Base-by-base conservation (phyloP, 2,329 filamentous ascomycete species). In the Pezicula radicicola region DNA sequence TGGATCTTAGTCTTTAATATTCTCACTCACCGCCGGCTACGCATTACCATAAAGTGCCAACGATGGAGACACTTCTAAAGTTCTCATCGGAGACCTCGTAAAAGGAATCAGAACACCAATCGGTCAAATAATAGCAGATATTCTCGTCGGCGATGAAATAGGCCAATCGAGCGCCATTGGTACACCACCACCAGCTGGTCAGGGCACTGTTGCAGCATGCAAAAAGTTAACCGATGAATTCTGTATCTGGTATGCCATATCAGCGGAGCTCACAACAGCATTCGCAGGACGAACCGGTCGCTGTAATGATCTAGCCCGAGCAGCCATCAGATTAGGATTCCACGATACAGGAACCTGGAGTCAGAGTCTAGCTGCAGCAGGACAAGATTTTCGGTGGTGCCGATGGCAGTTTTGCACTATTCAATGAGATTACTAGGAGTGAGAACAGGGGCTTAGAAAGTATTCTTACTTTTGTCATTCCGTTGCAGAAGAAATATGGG, bases 291-390 rank as follows among this genome's bases (percentile, higher is more conserved):
- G 27, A 16, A 21, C 25, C 6, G 21, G 27, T 16, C 2, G 19
- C 2, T 45, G 27, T 15, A 45, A 45, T 15, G 42, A 45, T 30
- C 5, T 16, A 45, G 42, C 42, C 9, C 19, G 27, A 21, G 42
- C 19, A 15, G 73, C 74, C 16, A 71, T 77, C 53, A 71, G 75
- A 13, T 65, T 72, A 6, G 72, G 73, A 8, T 78, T 77, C 61
- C 75, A 78, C 60, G 75, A 78, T 53, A 72, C 74, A 1, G 74
- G 64, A 13, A 68, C 68, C 4, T 77, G 72, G 73, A 67, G 68
- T 52, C 66, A 63, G 56, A 53, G 37, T 12, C 61, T 63, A 35
- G 67, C 69, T 0, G 35, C 63, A 13, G 45, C 45, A 4, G 59
- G 60, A 13, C 43, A 57, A 46, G 57, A 58, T 15, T 67, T 67